These are phyloP conservation scores for Conticribra guillardii DNA, from an alignment of 108 stramenopile genomes.

Conservation along the genomic window DNA sequence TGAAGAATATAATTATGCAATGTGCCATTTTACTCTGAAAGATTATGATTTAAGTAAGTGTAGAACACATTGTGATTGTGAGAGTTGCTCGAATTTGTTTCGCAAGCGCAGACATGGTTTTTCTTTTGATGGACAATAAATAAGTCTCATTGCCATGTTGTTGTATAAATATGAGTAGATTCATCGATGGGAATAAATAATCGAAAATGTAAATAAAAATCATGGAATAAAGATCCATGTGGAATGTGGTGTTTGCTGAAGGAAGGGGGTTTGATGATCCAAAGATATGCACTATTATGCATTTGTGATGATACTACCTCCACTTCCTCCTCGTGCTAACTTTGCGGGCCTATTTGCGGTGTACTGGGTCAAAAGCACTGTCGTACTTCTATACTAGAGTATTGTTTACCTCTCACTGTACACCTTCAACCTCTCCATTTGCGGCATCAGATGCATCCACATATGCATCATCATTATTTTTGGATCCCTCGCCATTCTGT, in stretches of 20 bases:
- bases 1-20: too few relatives aligned
- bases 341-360: too few relatives aligned
- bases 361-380: too few relatives aligned
- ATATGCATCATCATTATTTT: constrained; percentile 19
- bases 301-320: too few relatives aligned
- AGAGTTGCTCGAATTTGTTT: too few relatives aligned
- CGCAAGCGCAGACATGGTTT: neutral
- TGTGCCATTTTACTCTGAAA: neutral
- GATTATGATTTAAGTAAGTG: neutral
- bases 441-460: constrained; percentile 7
- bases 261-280: too few relatives aligned
- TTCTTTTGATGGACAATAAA: neutral
- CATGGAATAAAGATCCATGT: neutral
- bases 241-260: neutral
- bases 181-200: neutral
- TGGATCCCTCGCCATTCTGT: constrained; percentile 4
- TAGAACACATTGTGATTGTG: too few relatives aligned
- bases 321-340: too few relatives aligned
- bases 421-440: constrained; percentile 17
- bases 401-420: too few relatives aligned
- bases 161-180: constrained; percentile 6
- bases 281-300: too few relatives aligned
- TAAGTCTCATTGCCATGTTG: neutral
- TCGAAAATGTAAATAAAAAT: constrained; percentile 21
- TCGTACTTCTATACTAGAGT: too few relatives aligned